Conservation (phyloP, 495 filamentous ascomycete genomes). For the Podospora pseudopauciseta region DNA sequence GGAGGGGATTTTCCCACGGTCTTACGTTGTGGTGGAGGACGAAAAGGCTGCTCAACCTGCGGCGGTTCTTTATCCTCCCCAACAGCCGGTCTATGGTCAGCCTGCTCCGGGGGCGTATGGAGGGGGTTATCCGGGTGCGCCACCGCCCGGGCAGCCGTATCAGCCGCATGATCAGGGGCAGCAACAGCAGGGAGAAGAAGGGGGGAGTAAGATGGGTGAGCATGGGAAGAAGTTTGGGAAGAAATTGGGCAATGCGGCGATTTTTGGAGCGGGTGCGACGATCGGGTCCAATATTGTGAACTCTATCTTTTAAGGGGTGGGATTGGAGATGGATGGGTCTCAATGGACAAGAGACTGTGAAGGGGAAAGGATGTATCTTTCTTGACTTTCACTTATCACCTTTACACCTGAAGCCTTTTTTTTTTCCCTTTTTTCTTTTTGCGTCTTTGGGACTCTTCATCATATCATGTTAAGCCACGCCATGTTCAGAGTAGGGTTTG, state of each 20-base stretch:
- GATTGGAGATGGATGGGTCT: neutral
- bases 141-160: conserved; percentile 40
- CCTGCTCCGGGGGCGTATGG: conserved; percentile 17
- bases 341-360: too few species aligned
- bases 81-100: conserved; percentile 7
- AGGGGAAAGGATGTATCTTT: neutral
- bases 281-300: conserved; percentile 91
- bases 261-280: conserved; percentile 84
- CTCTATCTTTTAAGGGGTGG: conserved; percentile 66
- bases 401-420: neutral
- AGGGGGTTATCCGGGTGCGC: conserved; percentile 23
- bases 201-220: conserved; percentile 47
- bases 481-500: neutral
- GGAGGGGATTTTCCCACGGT: conserved; percentile 88
- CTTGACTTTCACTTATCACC: neutral
- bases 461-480: neutral
- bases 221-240: conserved; percentile 72
- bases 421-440: neutral
- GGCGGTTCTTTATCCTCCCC: conserved; percentile 18
- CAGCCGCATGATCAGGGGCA: conserved; percentile 32
- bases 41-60: conserved; percentile 13
- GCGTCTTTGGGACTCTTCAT: neutral
- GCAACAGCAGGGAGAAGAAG: conserved; percentile 25
- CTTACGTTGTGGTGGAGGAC: conserved; percentile 67
- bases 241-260: conserved; percentile 71